phyloP scores from a whole-genome alignment of 176 grass and related monocot species.

The Oryza officinalis region DNA sequence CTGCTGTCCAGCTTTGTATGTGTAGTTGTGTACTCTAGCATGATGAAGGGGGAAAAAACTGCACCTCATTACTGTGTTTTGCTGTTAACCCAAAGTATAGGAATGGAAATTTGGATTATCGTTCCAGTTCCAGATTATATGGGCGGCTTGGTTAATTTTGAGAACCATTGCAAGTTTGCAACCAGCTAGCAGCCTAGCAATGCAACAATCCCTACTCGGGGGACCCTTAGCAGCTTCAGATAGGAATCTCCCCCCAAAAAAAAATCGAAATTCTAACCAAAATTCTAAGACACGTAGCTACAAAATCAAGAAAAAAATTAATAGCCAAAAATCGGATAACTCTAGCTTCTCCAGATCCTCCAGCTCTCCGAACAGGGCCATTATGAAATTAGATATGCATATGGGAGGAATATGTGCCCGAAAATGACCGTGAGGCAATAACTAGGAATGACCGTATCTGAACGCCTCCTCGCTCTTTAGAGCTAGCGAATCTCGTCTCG shows the following conservation, averaged over 20 bases:
- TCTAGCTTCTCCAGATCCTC: no score
- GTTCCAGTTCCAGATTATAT: background rate
- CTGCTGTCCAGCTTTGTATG: background rate
- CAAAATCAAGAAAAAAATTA: no score
- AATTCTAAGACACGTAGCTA: no score
- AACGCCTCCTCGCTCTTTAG: background rate
- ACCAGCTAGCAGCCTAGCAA: no score
- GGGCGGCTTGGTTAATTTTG: background rate
- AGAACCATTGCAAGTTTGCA: background rate
- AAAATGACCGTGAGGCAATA: background rate
- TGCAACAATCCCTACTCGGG: no score
- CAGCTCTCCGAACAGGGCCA: no score
- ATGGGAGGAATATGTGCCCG: background rate
- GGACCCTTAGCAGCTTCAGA: no score
- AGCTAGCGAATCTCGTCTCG: background rate
- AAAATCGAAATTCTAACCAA: no score
- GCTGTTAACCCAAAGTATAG: background rate
- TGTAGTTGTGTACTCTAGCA: background rate
- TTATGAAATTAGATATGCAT: no score
- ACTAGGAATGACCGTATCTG: background rate
- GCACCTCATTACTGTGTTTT: background rate
- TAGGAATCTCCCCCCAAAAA: no score
- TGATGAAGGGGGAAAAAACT: background rate
- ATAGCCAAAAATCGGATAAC: no score
- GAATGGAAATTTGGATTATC: background rate